Conservation (phyloP, 2,329 filamentous ascomycete genomes). For the Alternaria metachromatica region DNA sequence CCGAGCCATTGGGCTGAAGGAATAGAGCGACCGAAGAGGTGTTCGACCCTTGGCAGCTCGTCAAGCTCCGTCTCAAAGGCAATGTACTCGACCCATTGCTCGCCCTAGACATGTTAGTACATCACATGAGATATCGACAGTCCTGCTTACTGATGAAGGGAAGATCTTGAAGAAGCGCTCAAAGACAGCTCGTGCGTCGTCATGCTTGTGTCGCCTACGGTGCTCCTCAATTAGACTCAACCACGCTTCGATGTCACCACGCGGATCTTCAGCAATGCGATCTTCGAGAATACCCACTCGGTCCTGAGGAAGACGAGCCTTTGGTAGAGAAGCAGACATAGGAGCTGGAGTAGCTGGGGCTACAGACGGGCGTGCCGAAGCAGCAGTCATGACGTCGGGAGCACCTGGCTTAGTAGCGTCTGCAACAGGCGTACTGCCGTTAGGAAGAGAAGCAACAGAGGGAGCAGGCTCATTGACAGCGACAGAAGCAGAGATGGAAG, state of each 20-base stretch:
- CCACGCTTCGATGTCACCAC: slow-evolving; percentile 93
- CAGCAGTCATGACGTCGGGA: slow-evolving; percentile 34
- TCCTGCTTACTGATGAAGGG: slow-evolving; percentile 80
- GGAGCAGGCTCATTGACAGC: slow-evolving; percentile 54
- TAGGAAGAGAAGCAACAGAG: slow-evolving; percentile 59
- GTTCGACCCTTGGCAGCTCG: slow-evolving; percentile 79
- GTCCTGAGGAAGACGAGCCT: slow-evolving; percentile 71
- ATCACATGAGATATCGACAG: slow-evolving; percentile 5
- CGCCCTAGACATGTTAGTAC: slow-evolving; percentile 71
- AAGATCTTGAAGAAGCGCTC: slow-evolving; percentile 88
- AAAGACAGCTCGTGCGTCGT: slow-evolving; percentile 80
- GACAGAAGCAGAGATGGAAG: slow-evolving; percentile 48
- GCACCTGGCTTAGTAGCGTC: slow-evolving; percentile 46
- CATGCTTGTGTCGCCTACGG: slow-evolving; percentile 79
- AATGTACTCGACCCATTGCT: slow-evolving; percentile 88
- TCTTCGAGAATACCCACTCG: slow-evolving; percentile 83
- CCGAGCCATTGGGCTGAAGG: slow-evolving; percentile 80
- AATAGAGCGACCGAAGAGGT: slow-evolving; percentile 82
- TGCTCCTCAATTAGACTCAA: slow-evolving; percentile 84
- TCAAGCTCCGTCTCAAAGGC: slow-evolving; percentile 89
- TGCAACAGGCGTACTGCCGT: slow-evolving; percentile 50
- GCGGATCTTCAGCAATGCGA: slow-evolving; percentile 88
- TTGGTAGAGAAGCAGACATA: slow-evolving; percentile 44
- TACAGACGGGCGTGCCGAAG: slow-evolving; percentile 48
- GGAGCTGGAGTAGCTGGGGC: slow-evolving; percentile 46